Evolutionary conservation across 306 rosid genomes (phyloP).

Genomic region (Medicago ruthenica): DNA sequence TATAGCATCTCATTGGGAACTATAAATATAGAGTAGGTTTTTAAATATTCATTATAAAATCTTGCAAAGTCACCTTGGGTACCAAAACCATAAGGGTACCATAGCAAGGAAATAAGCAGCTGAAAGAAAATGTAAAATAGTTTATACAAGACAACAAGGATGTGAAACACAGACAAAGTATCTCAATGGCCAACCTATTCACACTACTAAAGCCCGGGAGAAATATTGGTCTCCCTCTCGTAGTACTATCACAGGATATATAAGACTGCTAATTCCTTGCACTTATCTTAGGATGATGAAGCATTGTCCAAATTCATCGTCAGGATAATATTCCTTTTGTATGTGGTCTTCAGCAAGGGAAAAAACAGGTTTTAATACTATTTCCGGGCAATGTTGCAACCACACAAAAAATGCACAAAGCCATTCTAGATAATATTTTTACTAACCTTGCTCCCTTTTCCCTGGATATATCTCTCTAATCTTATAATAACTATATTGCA

Average conservation of each 20-base stretch:
- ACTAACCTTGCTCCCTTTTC: constrained; percentile 9
- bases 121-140: constrained; percentile 19
- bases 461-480: not conserved
- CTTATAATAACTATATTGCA: constrained; percentile 27
- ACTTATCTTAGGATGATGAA: constrained; percentile 22
- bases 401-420: constrained; percentile 10
- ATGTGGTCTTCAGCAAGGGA: constrained; percentile 6
- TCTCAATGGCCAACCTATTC: constrained; percentile 18
- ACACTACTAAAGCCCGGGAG: constrained; percentile 17
- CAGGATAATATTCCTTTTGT: constrained; percentile 8
- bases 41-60: not conserved
- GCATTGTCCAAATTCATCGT: constrained; percentile 21
- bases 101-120: constrained; percentile 14
- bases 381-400: constrained; percentile 16
- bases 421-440: constrained; percentile 24
- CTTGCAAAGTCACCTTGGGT: not conserved
- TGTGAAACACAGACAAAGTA: constrained; percentile 7
- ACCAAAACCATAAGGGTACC: not conserved
- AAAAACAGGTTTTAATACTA: not conserved
- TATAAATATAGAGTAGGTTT: not conserved
- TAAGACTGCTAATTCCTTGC: constrained; percentile 9
- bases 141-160: constrained; percentile 5
- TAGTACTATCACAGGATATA: constrained; percentile 17
- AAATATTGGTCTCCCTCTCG: constrained; percentile 36
- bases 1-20: constrained; percentile 5